Evolutionary conservation across 2,329 filamentous ascomycete genomes (phyloP).

Genomic region (Trichoderma sp.): DNA sequence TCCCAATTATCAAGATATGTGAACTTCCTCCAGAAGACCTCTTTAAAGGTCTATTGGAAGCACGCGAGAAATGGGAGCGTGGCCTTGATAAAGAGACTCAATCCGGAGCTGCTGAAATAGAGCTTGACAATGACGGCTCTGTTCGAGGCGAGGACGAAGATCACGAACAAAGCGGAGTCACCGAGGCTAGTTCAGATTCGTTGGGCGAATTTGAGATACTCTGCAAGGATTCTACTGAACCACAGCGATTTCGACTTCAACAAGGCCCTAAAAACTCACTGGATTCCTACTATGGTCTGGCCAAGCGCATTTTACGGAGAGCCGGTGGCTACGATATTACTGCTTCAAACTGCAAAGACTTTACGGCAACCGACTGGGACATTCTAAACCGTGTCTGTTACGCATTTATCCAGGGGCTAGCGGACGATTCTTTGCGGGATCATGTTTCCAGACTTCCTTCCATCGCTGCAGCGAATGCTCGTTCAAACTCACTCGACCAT

Average conservation of each 20-base stretch:
- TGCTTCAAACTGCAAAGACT: conserved; percentile 46
- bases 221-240: conserved; percentile 21
- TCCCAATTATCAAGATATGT: conserved; percentile 88
- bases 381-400: conserved; percentile 54
- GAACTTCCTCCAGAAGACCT: conserved; percentile 66
- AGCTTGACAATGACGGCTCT: conserved; percentile 34
- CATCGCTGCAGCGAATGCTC: conserved; percentile 39
- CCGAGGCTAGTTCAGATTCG: conserved; percentile 17
- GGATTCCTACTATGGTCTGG: conserved; percentile 47
- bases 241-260: conserved; percentile 38
- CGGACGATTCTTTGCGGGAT: conserved; percentile 47
- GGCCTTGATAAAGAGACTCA: conserved; percentile 46
- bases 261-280: conserved; percentile 47
- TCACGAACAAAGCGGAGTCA: conserved; percentile 2
- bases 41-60: conserved; percentile 60
- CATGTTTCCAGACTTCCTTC: conserved; percentile 51
- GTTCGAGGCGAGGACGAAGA: conserved; percentile 26
- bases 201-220: conserved; percentile 29
- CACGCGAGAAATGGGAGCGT: conserved; percentile 71
- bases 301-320: conserved; percentile 52
- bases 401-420: conserved; percentile 57
- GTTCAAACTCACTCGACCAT: conserved; percentile 32
- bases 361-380: conserved; percentile 47
- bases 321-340: conserved; percentile 53
- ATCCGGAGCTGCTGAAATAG: conserved; percentile 36